Evolutionary conservation across 495 filamentous ascomycete species (phyloP), one percentile per base, ranked within the genome.

Genomic region (Lasiosphaeriaceae sp.): DNA sequence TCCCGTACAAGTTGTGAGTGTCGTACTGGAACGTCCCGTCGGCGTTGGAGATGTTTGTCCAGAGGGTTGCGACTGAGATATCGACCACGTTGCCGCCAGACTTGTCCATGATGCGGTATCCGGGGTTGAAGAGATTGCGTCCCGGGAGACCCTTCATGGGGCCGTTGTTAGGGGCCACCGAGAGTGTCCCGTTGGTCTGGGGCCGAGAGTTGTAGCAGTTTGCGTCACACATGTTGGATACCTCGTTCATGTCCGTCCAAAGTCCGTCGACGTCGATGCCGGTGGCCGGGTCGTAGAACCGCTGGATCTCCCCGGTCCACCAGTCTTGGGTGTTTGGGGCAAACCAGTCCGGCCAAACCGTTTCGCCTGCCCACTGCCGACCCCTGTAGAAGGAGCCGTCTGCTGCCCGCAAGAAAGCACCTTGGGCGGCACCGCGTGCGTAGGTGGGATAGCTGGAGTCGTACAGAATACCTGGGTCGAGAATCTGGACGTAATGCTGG

Each of bases 301-400:
- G 56, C 14, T 54, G 60, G 65, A 94, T 90, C 66, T 95, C 86
- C 17, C 72, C 74, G 52, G 85, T 85, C 91, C 92, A 96, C 72
- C 85, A 96, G 0, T 70, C 67, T 51, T 85, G 78, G 0, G 82
- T 82, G 21, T 78, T 77, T 0, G 84, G 77, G 45, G 85, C 76
- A 66, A 95, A 92, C 91, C 90, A 95, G 69, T 96, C 91, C 0
- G 90, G 90, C 68, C 86, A 94, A 2, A 82, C 89, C 3, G 89
- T 87, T 21, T 86, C 80, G 46, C 91, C 91, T 20, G 90, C 88
- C 91, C 91, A 96, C 26, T 95, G 90, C 11, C 87, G 84, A 20
- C 88, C 91, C 61, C 85, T 74, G 73, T 86, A 92, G 39, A 86
- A 70, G 11, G 79, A 80, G 12, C 87, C 88, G 54, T 92, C 84